Evolutionary conservation across 1,284 basidiomycete species (phyloP).

Genomic region (Inonotus hispidus): DNA sequence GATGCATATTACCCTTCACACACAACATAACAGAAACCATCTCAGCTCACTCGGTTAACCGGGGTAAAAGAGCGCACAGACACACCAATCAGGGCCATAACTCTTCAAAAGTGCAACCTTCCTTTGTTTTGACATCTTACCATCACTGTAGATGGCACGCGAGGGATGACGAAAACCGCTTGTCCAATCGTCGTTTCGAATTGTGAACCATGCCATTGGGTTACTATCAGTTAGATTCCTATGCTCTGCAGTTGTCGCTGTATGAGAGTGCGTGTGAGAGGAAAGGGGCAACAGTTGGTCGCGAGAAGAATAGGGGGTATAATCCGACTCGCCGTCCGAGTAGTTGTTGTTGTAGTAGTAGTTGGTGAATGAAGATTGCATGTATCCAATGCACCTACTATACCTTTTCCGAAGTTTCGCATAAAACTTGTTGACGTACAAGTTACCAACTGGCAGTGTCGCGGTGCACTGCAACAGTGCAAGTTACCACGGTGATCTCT

Average conservation of each 20-base stretch:
- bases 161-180: background rate
- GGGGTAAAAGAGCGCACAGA: constrained; percentile 15
- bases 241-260: background rate
- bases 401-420: too few species aligned
- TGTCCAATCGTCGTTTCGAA: background rate
- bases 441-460: too few species aligned
- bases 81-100: constrained; percentile 72
- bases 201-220: constrained; percentile 14
- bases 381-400: background rate
- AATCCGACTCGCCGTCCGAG: background rate
- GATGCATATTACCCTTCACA: constrained; percentile 60
- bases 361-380: background rate
- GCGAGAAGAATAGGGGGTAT: background rate
- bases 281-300: background rate
- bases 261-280: background rate
- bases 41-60: background rate
- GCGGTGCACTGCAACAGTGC: background rate
- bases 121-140: constrained; percentile 3
- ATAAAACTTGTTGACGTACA: too few species aligned
- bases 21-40: background rate
- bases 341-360: too few species aligned
- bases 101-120: constrained; percentile 40
- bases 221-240: too few species aligned
- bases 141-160: background rate
- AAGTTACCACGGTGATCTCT: background rate